A percentile compares a stretch with the other conserved stretches of the same genome.
phyloP scores from a whole-genome alignment of 176 grass and related monocot genomes.

The Aegilops speltoides region DNA sequence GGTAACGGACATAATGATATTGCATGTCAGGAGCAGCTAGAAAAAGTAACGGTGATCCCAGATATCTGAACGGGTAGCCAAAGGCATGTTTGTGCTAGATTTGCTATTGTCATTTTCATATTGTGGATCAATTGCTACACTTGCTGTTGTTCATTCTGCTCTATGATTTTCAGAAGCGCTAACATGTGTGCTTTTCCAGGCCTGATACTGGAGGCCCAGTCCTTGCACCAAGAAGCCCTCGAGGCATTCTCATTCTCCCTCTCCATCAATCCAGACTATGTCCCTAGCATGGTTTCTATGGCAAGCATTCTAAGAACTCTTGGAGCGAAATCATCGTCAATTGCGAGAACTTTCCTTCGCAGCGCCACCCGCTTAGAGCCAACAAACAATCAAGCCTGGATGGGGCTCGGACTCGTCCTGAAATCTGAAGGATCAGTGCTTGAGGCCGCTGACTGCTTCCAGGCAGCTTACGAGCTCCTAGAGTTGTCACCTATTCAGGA shows the following conservation, averaged over 20 bases:
- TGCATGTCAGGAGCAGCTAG: background rate
- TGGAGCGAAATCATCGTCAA: constrained; percentile 53
- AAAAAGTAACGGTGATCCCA: background rate
- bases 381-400: constrained; percentile 73
- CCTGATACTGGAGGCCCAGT: constrained; percentile 67
- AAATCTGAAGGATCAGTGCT: constrained; percentile 59
- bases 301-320: constrained; percentile 65
- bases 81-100: background rate
- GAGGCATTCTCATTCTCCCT: constrained; percentile 66
- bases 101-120: background rate
- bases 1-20: background rate
- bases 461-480: constrained; percentile 81
- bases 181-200: constrained; percentile 45
- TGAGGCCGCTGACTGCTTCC: constrained; percentile 88
- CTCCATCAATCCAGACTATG: constrained; percentile 79
- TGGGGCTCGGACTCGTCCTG: constrained; percentile 72
- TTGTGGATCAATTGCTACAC: background rate
- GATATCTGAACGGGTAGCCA: background rate
- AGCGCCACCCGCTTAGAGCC: constrained; percentile 71
- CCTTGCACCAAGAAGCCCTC: constrained; percentile 78
- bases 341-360: constrained; percentile 73
- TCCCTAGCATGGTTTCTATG: constrained; percentile 81
- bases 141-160: background rate
- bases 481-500: constrained; percentile 72
- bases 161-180: constrained; percentile 11